A percentile compares a stretch with the other conserved stretches of the same genome.
Conservation (phyloP, 352 stramenopile species). For the Pythium apleroticum region DNA sequence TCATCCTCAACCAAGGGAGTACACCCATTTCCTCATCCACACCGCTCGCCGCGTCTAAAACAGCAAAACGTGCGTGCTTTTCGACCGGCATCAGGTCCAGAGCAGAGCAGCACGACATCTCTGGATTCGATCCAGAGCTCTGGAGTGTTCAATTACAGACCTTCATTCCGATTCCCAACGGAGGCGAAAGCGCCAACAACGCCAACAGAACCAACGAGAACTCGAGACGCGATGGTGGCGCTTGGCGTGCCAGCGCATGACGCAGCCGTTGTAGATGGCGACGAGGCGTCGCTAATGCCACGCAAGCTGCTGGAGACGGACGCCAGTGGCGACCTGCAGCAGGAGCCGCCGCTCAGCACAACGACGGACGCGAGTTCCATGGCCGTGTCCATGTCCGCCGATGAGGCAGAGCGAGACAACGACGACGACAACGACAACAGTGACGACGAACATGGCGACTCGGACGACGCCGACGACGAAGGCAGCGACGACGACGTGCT, state of each 20-base stretch:
- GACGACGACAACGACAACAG: neutral
- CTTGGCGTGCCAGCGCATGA: slow-evolving; percentile 6
- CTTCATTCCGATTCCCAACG: slow-evolving; percentile 17
- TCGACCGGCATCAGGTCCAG: neutral
- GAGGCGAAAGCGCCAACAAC: slow-evolving; percentile 3
- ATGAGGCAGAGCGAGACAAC: slow-evolving; percentile 13
- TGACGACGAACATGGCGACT: slow-evolving; percentile 31
- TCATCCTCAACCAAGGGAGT: neutral
- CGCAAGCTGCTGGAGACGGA: neutral
- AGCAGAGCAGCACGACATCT: neutral
- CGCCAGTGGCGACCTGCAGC: slow-evolving; percentile 5
- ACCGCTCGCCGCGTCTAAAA: neutral
- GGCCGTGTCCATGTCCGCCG: slow-evolving; percentile 20
- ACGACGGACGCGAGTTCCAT: slow-evolving; percentile 23
- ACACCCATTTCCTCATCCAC: neutral
- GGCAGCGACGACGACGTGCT: slow-evolving; percentile 41
- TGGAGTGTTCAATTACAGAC: slow-evolving; percentile 8
- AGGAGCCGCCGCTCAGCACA: slow-evolving; percentile 24
- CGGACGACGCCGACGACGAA: slow-evolving; percentile 36
- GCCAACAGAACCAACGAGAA: slow-evolving; percentile 7
- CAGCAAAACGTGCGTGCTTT: neutral
- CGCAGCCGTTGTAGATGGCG: neutral
- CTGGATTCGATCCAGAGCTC: slow-evolving; percentile 11
- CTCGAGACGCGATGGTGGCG: slow-evolving; percentile 16
- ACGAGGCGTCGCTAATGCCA: neutral